A percentile compares a stretch with the other conserved stretches of the same genome.
These are phyloP conservation scores for Leccinum huronense DNA, from an alignment of 1,284 basidiomycete genomes.

Conservation along the genomic window DNA sequence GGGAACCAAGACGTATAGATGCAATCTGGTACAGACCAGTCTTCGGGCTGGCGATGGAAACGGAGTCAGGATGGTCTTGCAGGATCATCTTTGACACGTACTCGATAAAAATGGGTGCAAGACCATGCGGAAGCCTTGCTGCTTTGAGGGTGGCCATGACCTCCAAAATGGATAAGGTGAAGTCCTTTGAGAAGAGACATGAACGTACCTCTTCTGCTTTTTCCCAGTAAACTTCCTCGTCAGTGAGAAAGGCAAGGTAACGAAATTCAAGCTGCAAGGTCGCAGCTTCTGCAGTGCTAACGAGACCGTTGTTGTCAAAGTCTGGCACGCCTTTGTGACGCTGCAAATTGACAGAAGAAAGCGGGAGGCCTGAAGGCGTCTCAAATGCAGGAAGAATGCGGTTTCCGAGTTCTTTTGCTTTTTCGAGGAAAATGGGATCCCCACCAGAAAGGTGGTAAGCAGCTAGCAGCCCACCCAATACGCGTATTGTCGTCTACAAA, in stretches of 20 bases:
- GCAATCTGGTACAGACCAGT: constrained; percentile 71
- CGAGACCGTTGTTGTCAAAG: constrained; percentile 60
- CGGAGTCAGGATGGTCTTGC: constrained; percentile 12
- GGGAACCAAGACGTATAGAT: constrained; percentile 85
- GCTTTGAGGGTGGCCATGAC: constrained; percentile 71
- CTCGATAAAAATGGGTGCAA: constrained; percentile 87
- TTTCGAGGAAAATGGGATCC: constrained; percentile 69
- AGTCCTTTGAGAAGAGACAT: background rate
- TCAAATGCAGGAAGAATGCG: constrained; percentile 86
- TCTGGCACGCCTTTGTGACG: constrained; percentile 65
- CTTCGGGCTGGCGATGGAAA: constrained; percentile 45
- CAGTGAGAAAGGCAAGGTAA: constrained; percentile 82
- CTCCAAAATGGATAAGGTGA: constrained; percentile 36
- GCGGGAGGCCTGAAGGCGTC: constrained; percentile 78
- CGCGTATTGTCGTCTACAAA: constrained; percentile 71
- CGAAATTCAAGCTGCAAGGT: constrained; percentile 89
- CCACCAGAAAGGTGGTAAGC: constrained; percentile 72
- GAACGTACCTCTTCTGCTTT: constrained; percentile 68
- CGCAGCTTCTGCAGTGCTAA: constrained; percentile 82
- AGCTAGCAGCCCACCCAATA: constrained; percentile 81
- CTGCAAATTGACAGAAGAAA: constrained; percentile 76
- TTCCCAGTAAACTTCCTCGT: constrained; percentile 77
- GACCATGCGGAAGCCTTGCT: constrained; percentile 64
- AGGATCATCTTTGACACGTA: constrained; percentile 32
- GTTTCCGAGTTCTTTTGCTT: constrained; percentile 79